These are phyloP conservation scores for Rhizopogon vesiculosus DNA, from an alignment of 768 basidiomycete species.

Conservation along the genomic window DNA sequence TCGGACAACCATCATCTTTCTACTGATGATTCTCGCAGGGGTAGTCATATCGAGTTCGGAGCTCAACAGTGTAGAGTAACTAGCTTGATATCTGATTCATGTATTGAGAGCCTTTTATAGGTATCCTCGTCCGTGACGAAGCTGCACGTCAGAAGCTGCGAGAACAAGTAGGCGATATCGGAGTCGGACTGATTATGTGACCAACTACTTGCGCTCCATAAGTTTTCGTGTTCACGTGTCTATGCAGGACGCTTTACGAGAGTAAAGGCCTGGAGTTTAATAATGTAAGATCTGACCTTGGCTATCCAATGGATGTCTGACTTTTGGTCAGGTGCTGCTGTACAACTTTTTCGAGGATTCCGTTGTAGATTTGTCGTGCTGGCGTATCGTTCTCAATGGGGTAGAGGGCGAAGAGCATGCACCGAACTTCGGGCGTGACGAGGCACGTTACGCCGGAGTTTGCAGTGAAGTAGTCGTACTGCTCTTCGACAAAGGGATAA, in stretches of 20 bases:
- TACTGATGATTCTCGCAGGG: too few species aligned
- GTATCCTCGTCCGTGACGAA: too few species aligned
- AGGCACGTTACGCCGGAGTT: constrained; percentile 45
- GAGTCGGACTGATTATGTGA: too few species aligned
- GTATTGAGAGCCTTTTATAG: too few species aligned
- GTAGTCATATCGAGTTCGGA: too few species aligned
- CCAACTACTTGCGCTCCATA: too few species aligned
- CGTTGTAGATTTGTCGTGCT: constrained; percentile 40
- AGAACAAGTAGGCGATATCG: too few species aligned
- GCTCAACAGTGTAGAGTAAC: too few species aligned
- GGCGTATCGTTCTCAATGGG: constrained; percentile 53
- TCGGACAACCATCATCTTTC: too few species aligned
- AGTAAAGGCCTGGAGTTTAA: constrained; percentile 26
- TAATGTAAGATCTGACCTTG: constrained; percentile 6
- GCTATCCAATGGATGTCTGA: neutral
- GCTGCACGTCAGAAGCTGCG: too few species aligned
- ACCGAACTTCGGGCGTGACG: constrained; percentile 42
- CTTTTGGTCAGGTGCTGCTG: constrained; percentile 49
- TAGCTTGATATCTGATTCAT: too few species aligned
- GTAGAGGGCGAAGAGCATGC: constrained; percentile 25
- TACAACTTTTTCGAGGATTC: constrained; percentile 78
- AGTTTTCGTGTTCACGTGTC: neutral
- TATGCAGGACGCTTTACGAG: constrained; percentile 24
- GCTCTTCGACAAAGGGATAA: neutral
- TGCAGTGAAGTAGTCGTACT: constrained; percentile 47